A percentile compares a stretch with the other conserved stretches of the same genome.
phyloP scores from a whole-genome alignment of 2,329 filamentous ascomycete genomes.

The Parascedosporium putredinis region DNA sequence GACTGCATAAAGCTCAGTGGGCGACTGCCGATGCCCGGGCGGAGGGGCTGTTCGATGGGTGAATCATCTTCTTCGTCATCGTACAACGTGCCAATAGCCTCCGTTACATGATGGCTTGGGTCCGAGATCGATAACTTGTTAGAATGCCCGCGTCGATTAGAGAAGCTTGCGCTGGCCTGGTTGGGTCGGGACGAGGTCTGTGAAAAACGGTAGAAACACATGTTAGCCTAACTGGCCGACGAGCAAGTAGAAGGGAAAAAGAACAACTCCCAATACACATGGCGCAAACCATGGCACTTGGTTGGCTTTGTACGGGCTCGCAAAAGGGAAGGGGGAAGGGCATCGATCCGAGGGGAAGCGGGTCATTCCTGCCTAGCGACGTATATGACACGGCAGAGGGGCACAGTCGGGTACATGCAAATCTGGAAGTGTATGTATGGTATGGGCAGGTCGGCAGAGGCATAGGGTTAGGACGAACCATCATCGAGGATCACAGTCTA shows the following conservation, averaged over 20 bases:
- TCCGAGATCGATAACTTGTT: constrained; percentile 63
- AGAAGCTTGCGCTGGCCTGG: constrained; percentile 45
- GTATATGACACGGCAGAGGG: neutral
- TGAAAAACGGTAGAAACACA: constrained; percentile 6
- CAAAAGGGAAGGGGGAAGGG: too few species aligned
- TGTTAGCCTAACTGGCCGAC: neutral
- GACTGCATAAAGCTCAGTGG: constrained; percentile 61
- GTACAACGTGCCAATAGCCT: constrained; percentile 86
- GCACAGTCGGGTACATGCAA: neutral
- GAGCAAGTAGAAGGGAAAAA: neutral
- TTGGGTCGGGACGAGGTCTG: constrained; percentile 50
- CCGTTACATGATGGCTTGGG: constrained; percentile 86
- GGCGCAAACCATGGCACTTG: too few species aligned
- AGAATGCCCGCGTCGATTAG: constrained; percentile 46
- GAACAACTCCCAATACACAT: neutral
- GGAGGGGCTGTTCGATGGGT: constrained; percentile 31
- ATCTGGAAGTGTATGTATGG: too few species aligned
- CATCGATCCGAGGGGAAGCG: neutral
- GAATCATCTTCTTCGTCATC: constrained; percentile 61
- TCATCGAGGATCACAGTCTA: constrained; percentile 4
- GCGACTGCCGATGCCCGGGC: constrained; percentile 26
- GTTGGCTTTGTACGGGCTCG: too few species aligned
- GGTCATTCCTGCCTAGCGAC: neutral
- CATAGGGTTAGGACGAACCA: constrained; percentile 3
- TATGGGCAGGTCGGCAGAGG: neutral